Evolutionary conservation across 2,329 filamentous ascomycete species (phyloP), one percentile per base, ranked within the genome.

Genomic region (Trichoderma asperellum): DNA sequence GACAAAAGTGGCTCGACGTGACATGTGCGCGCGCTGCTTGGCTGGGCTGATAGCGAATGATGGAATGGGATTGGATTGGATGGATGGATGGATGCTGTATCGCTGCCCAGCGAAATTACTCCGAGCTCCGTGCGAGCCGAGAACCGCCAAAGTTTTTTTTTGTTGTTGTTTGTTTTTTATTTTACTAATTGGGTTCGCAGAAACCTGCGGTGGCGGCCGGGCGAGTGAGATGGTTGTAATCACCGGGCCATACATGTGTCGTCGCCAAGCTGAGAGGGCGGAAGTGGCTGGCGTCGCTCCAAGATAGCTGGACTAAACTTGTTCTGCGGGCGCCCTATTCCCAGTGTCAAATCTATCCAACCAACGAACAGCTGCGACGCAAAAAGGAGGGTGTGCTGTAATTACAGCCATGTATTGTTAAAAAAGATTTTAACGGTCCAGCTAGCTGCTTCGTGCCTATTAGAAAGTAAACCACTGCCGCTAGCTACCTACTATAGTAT

Each of bases 101-200:
- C 49, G n/a, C 29, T 43, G 34, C 37, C 52, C 35, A 43, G n/a
- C 52, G 8, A 53, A 24, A 29, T 34, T 35, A 43, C 29, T 32
- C 61, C 61, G 61, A 43, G 29, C 61, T 27, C 61, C 61, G 52
- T 43, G 35, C 24, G 18, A 64, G 62, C 62, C 62, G 53, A 55
- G 37, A 5, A 16, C 21, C 32, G 11, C 24, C 24, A 16, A 34
- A 47, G 16, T 29, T 35, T 63, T 52, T 56, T 56, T 37, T 18
- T n/a, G n/a, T 6, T 16, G 2, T 40, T 18, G 2, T 40, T 18
- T 40, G 14, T 40, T 40, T 43, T 43, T 6, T 18, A 16, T 43
- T 43, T 27, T 53, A 47, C 62, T 58, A 57, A 63, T 63, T 24
- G 59, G 32, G 6, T 43, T 62, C 35, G 21, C 43, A 62, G 12